Conservation (phyloP, 129 eudicot genomes). For the Glebionis coronaria region DNA sequence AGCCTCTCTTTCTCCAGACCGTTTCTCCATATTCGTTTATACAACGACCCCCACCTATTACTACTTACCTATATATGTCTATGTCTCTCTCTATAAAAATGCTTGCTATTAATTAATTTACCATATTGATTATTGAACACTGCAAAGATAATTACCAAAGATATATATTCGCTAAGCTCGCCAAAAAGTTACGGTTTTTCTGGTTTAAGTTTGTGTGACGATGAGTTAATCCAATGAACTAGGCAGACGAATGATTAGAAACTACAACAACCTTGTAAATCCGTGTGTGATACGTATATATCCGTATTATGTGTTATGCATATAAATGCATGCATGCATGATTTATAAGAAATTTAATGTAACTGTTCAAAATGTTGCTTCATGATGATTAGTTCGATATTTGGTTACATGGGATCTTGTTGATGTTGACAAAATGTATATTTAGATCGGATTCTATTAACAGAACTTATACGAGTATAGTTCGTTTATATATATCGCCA, state of each 20-base stretch:
- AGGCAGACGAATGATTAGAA: no score
- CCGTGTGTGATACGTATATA: not conserved
- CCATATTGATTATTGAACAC: no score
- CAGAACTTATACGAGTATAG: not conserved
- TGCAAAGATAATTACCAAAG: no score
- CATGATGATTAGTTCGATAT: constrained; percentile 17
- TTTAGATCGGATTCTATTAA: constrained; percentile 21
- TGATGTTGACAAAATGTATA: constrained; percentile 17
- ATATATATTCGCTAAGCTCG: no score
- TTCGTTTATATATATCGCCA: not conserved
- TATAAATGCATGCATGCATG: not conserved
- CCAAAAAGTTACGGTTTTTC: no score
- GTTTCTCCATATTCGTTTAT: constrained; percentile 52
- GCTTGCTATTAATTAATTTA: not conserved
- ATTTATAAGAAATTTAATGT: not conserved
- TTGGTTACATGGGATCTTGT: constrained; percentile 19
- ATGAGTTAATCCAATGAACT: no score
- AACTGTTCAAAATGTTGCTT: constrained; percentile 16
- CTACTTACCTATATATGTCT: constrained; percentile 18
- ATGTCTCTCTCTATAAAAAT: not conserved
- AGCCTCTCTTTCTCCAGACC: constrained; percentile 59
- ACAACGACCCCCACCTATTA: constrained; percentile 47
- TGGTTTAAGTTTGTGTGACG: no score
- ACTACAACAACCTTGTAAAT: not conserved
- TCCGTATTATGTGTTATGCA: not conserved